Base-by-base conservation (phyloP, 2,329 filamentous ascomycete genomes). In the Hyphodiscus sp. region DNA sequence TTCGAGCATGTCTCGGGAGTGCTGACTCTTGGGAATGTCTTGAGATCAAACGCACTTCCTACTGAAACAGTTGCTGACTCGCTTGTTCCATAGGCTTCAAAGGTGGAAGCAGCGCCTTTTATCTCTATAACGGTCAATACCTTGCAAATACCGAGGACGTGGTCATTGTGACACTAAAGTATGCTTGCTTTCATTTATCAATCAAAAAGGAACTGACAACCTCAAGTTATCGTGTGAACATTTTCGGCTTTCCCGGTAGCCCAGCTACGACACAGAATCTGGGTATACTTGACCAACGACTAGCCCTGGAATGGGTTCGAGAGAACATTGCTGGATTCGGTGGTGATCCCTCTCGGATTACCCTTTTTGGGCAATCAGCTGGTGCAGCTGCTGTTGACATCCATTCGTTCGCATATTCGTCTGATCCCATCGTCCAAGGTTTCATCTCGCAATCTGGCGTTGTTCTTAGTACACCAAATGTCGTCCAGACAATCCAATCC, bases 201-300 rank as follows among this genome's bases (percentile, higher is more conserved):
- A n/a, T n/a, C n/a, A n/a, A n/a, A n/a, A n/a, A n/a, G n/a, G n/a
- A n/a, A n/a, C n/a, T n/a, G n/a, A n/a, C n/a, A n/a, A n/a, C n/a
- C n/a, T n/a, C n/a, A n/a, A 69, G 67, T 50, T 70, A 67, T 48
- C 61, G 69, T 41, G 58, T 68, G 26, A 66, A 67, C 45, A 65
- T 71, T 29, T 67, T 70, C 50, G 68, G 68, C 1, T 69, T 69
- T 48, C 68, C 68, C 2, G 65, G 66, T 11, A 61, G 62, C 1
- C 58, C 50, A 38, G 53, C 45, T 26, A 51, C 44, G 26, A 53
- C 44, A 18, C 49, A 45, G n/a, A 89, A 88, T 58, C 68, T 83
- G 10, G 85, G 85, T 1, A 67, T 86, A 46, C 72, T 75, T 56
- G 83, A 86, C 62, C 81, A 86, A 66, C 74, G 78, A 54, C 64